Evolutionary conservation across 805 yeast genomes (phyloP).

Genomic region (Yarrowia porcina): DNA sequence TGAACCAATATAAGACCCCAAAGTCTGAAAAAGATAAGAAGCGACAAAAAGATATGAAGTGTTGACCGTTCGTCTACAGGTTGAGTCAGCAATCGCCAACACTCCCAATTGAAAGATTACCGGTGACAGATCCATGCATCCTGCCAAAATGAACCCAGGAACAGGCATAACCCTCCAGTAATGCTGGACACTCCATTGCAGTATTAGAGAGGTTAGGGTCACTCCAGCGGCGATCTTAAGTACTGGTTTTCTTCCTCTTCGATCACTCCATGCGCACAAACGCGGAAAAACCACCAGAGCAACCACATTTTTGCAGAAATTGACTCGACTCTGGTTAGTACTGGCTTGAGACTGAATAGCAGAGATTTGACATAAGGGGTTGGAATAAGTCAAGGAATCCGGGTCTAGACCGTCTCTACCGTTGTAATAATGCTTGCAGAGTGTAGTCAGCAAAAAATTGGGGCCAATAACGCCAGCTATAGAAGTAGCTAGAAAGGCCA

Average conservation of each 20-base stretch:
- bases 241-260: background rate
- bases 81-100: conserved; percentile 1
- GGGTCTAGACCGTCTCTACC: conserved; percentile 3
- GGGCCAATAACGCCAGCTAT: background rate
- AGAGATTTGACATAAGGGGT: conserved; percentile 3
- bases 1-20: background rate
- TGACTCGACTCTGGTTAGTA: background rate
- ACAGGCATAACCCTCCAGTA: background rate
- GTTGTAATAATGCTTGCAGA: conserved; percentile 14
- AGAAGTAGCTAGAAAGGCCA: background rate
- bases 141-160: background rate
- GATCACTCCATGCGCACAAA: background rate
- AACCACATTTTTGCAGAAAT: background rate
- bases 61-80: conserved; percentile 5
- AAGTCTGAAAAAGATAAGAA: background rate
- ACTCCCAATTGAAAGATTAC: conserved; percentile 5
- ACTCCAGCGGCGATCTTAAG: background rate
- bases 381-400: background rate
- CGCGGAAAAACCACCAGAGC: background rate
- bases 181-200: background rate
- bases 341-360: background rate
- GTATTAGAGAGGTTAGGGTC: background rate
- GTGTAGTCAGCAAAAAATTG: background rate
- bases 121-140: background rate
- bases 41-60: conserved; percentile 8